Percentiles rank a stretch among this genome's conserved stretches.
Conservation (phyloP, 441 rosid species). For the Gossypium lobatum region DNA sequence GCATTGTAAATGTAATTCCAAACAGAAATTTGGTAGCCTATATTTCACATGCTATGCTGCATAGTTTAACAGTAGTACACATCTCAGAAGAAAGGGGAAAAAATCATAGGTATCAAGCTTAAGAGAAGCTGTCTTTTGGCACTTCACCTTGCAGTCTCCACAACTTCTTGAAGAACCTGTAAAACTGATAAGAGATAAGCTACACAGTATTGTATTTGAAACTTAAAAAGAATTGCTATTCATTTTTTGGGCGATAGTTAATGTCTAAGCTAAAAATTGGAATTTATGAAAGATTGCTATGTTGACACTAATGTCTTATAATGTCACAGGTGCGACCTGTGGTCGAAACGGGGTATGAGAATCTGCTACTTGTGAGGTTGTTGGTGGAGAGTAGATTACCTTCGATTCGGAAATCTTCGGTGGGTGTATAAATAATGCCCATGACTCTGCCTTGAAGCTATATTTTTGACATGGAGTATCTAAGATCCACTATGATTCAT, state of each 20-base stretch:
- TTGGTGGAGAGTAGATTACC: slow-evolving; percentile 64
- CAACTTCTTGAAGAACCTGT: background rate
- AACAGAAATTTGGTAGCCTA: too few species aligned
- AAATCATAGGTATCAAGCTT: too few species aligned
- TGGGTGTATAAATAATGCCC: slow-evolving; percentile 29
- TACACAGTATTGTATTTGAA: background rate
- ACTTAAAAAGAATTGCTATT: background rate
- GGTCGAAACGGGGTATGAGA: slow-evolving; percentile 93
- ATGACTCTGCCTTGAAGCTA: slow-evolving; percentile 3
- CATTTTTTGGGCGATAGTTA: background rate
- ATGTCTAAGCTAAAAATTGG: background rate
- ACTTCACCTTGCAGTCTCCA: too few species aligned
- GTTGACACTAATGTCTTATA: slow-evolving; percentile 16
- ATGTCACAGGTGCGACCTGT: slow-evolving; percentile 77
- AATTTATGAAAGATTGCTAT: slow-evolving; percentile 1
- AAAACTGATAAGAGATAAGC: background rate
- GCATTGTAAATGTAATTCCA: too few species aligned
- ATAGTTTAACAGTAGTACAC: too few species aligned
- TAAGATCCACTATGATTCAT: background rate
- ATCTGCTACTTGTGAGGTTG: slow-evolving; percentile 69
- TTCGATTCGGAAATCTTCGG: slow-evolving; percentile 58
- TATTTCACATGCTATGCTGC: too few species aligned
- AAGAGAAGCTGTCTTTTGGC: too few species aligned
- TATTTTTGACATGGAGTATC: background rate
- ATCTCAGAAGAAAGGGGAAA: too few species aligned